Evolutionary conservation across 2,329 filamentous ascomycete genomes (phyloP), one percentile per base, ranked within the genome.

Genomic region (Chaetomium strumarium): DNA sequence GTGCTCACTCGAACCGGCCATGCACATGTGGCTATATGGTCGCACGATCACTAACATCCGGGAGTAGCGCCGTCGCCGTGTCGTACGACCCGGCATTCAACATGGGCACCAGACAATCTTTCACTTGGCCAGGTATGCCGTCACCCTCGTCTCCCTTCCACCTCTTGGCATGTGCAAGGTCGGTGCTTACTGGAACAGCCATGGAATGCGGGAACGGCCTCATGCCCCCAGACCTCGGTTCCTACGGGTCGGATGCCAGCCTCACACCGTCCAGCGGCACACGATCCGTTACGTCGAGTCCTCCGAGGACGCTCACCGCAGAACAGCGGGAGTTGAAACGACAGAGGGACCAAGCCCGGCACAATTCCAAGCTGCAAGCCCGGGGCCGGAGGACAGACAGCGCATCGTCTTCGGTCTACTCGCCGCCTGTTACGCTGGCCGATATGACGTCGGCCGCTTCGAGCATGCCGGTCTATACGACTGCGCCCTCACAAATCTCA

Each of bases 271-370:
- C 75, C 20, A 72, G 68, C 52, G 68, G 68, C 36, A 73, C 77
- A 24, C 71, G 76, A 66, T 81, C 79, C 19, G 67, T 76, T 44
- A 81, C 80, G 37, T 76, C 75, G 19, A 85, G 81, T 67, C 80
- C 81, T 24, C 78, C 80, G 6, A 74, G 76, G 56, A 68, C 69
- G 36, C 72, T 83, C 62, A 80, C 79, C 6, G 70, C 78, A 7
- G 80, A 84, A 63, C 80, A 84, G 64, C 76, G 81, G 57, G 80
- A 83, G 62, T 64, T 84, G 39, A 84, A 81, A 68, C 74, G 80
- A 53, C 80, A 84, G 61, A 74, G 76, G 55, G 80, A 84, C 58
- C 78, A 77, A 59, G 77, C 73, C 41, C 76, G 82, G 52, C 73
- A 81, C 59, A 78, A 81, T 58, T 76, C 77, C 7, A 84, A 84